phyloP scores from a whole-genome alignment of 1,139 yeast genomes.

The Pneumocystis oryctolagi region DNA sequence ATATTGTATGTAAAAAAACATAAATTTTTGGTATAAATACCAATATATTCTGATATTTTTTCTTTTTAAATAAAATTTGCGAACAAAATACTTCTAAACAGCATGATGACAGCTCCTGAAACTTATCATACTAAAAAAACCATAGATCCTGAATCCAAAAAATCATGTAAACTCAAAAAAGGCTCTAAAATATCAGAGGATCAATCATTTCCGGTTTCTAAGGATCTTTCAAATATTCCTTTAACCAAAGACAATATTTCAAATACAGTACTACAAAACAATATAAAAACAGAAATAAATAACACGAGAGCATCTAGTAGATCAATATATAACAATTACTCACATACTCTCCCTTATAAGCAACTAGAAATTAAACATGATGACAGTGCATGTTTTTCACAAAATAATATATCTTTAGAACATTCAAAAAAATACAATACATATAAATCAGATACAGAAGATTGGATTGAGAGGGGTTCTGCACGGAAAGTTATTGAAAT shows the following conservation, averaged over 20 bases:
- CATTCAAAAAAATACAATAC: slow-evolving; percentile 3
- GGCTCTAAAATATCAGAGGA: not conserved
- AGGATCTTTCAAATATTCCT: not conserved
- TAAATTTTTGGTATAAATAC: not conserved
- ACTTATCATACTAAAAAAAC: not conserved
- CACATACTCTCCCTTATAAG: not conserved
- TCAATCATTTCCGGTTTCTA: not conserved
- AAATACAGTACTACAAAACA: too few species aligned
- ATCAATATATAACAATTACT: not conserved
- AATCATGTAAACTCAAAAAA: not conserved
- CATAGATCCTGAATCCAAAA: not conserved
- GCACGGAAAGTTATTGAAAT: slow-evolving; percentile 36
- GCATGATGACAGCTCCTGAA: not conserved
- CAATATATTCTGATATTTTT: not conserved
- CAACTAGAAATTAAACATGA: not conserved
- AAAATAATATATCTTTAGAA: not conserved
- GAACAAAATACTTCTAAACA: not conserved
- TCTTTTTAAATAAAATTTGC: not conserved
- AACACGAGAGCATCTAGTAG: not conserved
- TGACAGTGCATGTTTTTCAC: slow-evolving; percentile 1
- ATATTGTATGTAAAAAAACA: not conserved
- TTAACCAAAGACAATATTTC: not conserved
- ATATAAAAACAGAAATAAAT: not conserved
- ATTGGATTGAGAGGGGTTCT: slow-evolving; percentile 35
- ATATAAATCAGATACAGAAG: slow-evolving; percentile 16